These are phyloP conservation scores for Mucor saturninus DNA, from an alignment of 371 early-diverging fungal genomes.

Conservation along the genomic window DNA sequence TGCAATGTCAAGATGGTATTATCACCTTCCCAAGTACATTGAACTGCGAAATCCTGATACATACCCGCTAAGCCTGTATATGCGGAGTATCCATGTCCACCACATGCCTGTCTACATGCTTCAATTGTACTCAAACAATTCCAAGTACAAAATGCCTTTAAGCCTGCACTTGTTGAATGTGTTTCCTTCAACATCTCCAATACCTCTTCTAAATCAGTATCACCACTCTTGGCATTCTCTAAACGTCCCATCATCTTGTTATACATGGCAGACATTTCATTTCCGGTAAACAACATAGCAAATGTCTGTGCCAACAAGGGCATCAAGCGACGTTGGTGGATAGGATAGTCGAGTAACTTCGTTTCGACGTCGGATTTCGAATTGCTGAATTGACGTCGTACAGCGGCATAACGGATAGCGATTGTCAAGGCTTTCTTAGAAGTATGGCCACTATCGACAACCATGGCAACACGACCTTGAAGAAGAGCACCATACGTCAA, in stretches of 20 bases:
- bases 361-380: constrained; percentile 65
- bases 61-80: constrained; percentile 88
- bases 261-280: constrained; percentile 81
- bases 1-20: constrained; percentile 92
- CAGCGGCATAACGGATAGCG: constrained; percentile 89
- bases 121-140: constrained; percentile 86
- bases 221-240: constrained; percentile 68
- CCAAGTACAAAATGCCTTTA: constrained; percentile 96
- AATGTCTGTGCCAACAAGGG: constrained; percentile 90
- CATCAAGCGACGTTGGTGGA: constrained; percentile 91
- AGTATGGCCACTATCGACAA: constrained; percentile 84
- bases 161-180: constrained; percentile 89
- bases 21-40: constrained; percentile 94
- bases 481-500: constrained; percentile 88
- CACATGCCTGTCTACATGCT: constrained; percentile 88
- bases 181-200: constrained; percentile 86
- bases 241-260: constrained; percentile 76
- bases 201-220: constrained; percentile 67
- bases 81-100: constrained; percentile 92
- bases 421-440: constrained; percentile 92
- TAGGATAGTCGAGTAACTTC: constrained; percentile 89
- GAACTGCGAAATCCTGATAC: constrained; percentile 91
- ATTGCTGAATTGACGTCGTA: constrained; percentile 85
- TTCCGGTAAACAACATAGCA: constrained; percentile 90
- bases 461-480: constrained; percentile 90